Evolutionary conservation across 2,329 filamentous ascomycete species (phyloP), one percentile per base, ranked within the genome.

Genomic region (Colletotrichum camelliae): DNA sequence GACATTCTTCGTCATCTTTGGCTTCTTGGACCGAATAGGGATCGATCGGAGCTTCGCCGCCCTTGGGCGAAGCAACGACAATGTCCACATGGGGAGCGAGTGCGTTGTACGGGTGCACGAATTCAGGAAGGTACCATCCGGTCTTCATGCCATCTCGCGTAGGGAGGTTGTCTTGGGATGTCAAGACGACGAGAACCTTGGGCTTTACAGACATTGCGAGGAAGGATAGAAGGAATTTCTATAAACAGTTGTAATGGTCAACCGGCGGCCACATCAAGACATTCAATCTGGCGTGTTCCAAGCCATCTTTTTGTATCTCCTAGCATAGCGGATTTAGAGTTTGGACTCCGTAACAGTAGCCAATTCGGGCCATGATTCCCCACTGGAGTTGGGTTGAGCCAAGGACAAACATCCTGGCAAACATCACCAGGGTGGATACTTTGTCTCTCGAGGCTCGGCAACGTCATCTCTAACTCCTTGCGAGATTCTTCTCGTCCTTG

Each of bases 271-370:
- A 52, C n/a, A 24, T 52, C 10, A 7, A 21, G n/a, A 21, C n/a
- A 13, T 52, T n/a, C 10, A 13, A 52, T 52, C 12, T 7, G n/a
- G n/a, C n/a, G 10, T 52, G 0, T n/a, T 52, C 3, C 0, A 21
- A 2, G 43, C n/a, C 43, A 52, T 52, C 43, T 52, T 52, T 52
- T 52, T 52, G 43, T 52, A 52, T 52, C 1, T 4, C 43, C 12
- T 52, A 21, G 10, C 12, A 52, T 0, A 21, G 4, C 21, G n/a
- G 1, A 52, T 21, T 52, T 52, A 52, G 43, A 52, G 43, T 52
- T 52, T 13, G 13, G 43, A 52, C 12, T 13, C 43, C 43, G 43
- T 52, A 52, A 52, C n/a, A 52, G 43, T 52, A 52, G 43, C 43
- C n/a, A 24, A 52, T 52, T 21, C 10, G 43, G 43, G 43, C 10